Evolutionary conservation across 1,139 yeast species (phyloP).

Genomic region (Sugiyamaella grinbergsii): DNA sequence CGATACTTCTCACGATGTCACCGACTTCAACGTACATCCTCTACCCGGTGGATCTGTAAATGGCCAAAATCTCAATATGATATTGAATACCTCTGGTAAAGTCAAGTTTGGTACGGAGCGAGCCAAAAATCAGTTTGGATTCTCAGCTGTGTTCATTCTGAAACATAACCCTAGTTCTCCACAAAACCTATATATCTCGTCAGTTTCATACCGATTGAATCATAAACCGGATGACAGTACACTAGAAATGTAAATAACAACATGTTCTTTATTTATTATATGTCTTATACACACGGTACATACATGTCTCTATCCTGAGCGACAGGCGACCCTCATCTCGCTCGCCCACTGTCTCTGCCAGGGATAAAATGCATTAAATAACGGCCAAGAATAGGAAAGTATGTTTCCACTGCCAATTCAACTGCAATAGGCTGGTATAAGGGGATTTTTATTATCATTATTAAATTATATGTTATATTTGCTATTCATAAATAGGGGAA

Average conservation of each 20-base stretch:
- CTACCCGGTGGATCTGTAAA: conserved; percentile 34
- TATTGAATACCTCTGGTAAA: conserved; percentile 39
- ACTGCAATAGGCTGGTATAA: too few species aligned
- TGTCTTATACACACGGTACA: too few species aligned
- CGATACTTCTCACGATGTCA: conserved; percentile 38
- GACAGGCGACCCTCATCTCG: too few species aligned
- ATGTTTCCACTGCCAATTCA: too few species aligned
- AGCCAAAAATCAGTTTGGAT: conserved; percentile 38
- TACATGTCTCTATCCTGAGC: too few species aligned
- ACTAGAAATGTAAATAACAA: conserved; percentile 1
- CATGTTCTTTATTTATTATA: background rate
- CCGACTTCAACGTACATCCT: conserved; percentile 43
- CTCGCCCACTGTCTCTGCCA: too few species aligned
- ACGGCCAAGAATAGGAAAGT: too few species aligned
- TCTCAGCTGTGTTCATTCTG: conserved; percentile 40
- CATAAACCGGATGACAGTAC: conserved; percentile 41
- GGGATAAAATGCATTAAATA: too few species aligned
- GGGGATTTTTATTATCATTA: too few species aligned
- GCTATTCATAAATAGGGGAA: too few species aligned
- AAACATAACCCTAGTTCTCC: conserved; percentile 31
- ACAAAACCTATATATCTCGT: conserved; percentile 32
- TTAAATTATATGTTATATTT: too few species aligned
- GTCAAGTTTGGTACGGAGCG: conserved; percentile 39
- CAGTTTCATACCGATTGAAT: conserved; percentile 41
- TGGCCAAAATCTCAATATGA: conserved; percentile 30